These are phyloP conservation scores for Cyclanthera cordifolia DNA, from an alignment of 306 rosid species.

Conservation along the genomic window DNA sequence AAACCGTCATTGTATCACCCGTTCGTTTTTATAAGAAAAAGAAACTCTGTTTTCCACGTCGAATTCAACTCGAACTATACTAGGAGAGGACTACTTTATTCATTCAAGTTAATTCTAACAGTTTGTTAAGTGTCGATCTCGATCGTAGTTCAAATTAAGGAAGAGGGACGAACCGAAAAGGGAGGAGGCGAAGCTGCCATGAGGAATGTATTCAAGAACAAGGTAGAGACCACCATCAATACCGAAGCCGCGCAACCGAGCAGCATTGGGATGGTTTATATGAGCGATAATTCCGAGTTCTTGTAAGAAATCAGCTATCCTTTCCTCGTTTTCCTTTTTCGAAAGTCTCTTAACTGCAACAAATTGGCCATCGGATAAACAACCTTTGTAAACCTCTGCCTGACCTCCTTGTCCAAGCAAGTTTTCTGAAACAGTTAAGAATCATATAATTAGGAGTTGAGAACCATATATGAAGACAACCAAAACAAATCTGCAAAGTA, in stretches of 20 bases:
- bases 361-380: slow-evolving; percentile 44
- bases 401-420: slow-evolving; percentile 90
- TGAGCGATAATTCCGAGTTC: slow-evolving; percentile 95
- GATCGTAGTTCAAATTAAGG: neutral
- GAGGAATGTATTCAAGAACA: slow-evolving; percentile 60
- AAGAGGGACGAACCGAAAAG: slow-evolving; percentile 44
- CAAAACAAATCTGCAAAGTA: neutral
- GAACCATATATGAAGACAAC: neutral
- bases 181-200: slow-evolving; percentile 73
- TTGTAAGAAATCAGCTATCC: slow-evolving; percentile 62
- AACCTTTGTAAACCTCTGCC: slow-evolving; percentile 84
- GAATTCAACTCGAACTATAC: neutral
- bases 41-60: neutral
- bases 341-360: slow-evolving; percentile 77
- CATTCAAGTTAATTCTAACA: neutral
- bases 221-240: slow-evolving; percentile 62
- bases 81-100: neutral
- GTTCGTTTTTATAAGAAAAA: neutral
- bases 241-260: slow-evolving; percentile 70
- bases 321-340: slow-evolving; percentile 53
- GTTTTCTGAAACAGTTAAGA: slow-evolving; percentile 34
- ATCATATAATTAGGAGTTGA: neutral
- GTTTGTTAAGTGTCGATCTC: neutral
- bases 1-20: neutral
- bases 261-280: slow-evolving; percentile 66